Base-by-base conservation (phyloP, 192 early-diverging fungal genomes). In the Backusella liffmaniae region DNA sequence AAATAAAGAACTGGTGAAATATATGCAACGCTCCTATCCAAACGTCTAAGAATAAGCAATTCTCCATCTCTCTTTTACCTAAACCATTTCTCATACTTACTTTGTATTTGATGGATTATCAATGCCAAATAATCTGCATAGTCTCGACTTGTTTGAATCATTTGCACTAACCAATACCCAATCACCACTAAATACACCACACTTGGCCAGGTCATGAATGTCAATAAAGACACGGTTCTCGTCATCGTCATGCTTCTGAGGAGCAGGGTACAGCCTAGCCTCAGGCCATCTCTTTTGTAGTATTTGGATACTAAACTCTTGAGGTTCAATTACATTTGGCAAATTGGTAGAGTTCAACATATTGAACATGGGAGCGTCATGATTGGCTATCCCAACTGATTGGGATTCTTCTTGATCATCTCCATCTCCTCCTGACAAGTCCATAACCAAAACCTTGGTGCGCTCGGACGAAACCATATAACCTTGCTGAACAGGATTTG, bases 401-500 rank as follows among this genome's bases (percentile, higher is more conserved):
- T 62, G 16, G 5, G 10, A 18, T 10, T 74, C 67, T 9, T 78
- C 67, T 16, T 68, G 26, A 8, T 71, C 71, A 9, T 39, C 41
- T n/a, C 41, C 70, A n/a, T 51, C 67, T 7, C 32, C 41, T 23
- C 13, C 65, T n/a, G 67, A 56, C 3, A 77, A 39, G 66, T 81
- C 80, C 1, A 81, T 86, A 51, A 90, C 80, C 34, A 90, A 87
- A 10, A 93, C 73, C 29, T 82, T 79, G 2, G 92, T 91, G 16
- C 77, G 77, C 26, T 79, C 82, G 12, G 80, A 77, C 3, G 76
- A 73, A 15, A 74, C 29, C 41, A 93, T 81, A 36, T 84, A 79
- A 2, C 92, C 91, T 78, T 93, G 92, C 8, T 92, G 77, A 3
- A 93, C 90, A 0, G 92, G 91, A 75, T 84, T 87, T 67, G 85